Evolutionary conservation across 768 basidiomycete genomes (phyloP).

Genomic region (Kwoniella dendrophila): DNA sequence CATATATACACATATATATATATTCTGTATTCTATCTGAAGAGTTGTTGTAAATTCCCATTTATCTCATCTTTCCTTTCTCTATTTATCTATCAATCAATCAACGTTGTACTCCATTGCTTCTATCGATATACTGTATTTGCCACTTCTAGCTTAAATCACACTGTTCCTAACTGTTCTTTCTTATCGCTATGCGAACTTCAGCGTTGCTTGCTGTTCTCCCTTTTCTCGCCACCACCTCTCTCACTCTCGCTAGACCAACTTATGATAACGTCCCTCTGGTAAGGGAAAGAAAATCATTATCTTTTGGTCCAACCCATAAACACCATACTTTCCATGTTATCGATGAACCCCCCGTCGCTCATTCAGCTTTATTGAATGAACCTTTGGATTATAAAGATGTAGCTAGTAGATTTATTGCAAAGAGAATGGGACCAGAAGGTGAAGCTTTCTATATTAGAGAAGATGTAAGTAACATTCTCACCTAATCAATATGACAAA

Average conservation of each 20-base stretch:
- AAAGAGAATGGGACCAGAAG: constrained; percentile 33
- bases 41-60: background rate
- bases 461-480: constrained; percentile 53
- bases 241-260: constrained; percentile 30
- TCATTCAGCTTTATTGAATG: constrained; percentile 5
- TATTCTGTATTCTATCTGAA: background rate
- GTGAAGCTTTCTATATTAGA: constrained; percentile 50
- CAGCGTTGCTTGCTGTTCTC: constrained; percentile 51
- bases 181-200: constrained; percentile 47
- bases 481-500: background rate
- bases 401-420: constrained; percentile 39
- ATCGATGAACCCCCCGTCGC: constrained; percentile 25
- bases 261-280: constrained; percentile 5
- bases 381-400: constrained; percentile 31
- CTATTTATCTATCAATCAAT: constrained; percentile 3
- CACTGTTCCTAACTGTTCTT: no score
- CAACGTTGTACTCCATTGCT: background rate
- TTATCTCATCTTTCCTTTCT: background rate
- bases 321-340: constrained; percentile 63
- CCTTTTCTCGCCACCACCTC: constrained; percentile 49
- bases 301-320: constrained; percentile 79
- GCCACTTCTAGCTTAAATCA: constrained; percentile 2
- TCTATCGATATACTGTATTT: constrained; percentile 4
- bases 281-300: constrained; percentile 73
- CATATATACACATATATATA: constrained; percentile 10